Base-by-base conservation (phyloP, 108 stramenopile genomes). In the Fragilaria radians region DNA sequence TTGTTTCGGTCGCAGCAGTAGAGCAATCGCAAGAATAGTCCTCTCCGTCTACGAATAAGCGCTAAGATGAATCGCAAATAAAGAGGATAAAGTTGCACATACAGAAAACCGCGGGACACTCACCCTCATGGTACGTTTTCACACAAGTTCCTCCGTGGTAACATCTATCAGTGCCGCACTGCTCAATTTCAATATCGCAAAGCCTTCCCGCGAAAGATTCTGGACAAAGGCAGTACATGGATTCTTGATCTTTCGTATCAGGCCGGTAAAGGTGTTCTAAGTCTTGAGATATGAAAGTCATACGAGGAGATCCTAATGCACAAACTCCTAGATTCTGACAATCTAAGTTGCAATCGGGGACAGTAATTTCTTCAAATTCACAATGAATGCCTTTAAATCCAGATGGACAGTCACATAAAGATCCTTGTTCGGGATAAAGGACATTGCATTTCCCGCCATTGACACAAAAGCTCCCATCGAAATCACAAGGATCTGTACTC, bases 171-270 rank as follows among this genome's bases (percentile, higher is more conserved):
- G 72, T 70, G 5, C 74, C 71, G 50, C 82, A 83, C 32, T 65
- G 59, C 28, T 78, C 74, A 5, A 75, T 50, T 58, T 73, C 45
- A 52, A 71, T 65, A 32, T 83, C 82, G 52, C 82, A 83, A 19
- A 59, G 61, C 5, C 73, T 26, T 1, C 82, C 77, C 26, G 64
- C 62, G 25, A 25, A 78, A 5, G 76, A 76, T 9, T 65, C 33
- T 0, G 59, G 67, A 46, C 82, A 83, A 18, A 66, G 62, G 42
- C 82, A 83, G 68, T 83, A 74, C 56, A 73, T 71, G 50, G 76
- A 76, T 27, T 71, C 33, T 0, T 67, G 54, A 18, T 60, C 36
- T 11, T 7, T 42, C 14, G 11, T 14, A 42, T 42, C 36, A 14
- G 36, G 11, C 36, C 7, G 36, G 36, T 42, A 42, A 11, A 42